Conservation (phyloP, 192 early-diverging fungal species). For the Kappamyces sp. region DNA sequence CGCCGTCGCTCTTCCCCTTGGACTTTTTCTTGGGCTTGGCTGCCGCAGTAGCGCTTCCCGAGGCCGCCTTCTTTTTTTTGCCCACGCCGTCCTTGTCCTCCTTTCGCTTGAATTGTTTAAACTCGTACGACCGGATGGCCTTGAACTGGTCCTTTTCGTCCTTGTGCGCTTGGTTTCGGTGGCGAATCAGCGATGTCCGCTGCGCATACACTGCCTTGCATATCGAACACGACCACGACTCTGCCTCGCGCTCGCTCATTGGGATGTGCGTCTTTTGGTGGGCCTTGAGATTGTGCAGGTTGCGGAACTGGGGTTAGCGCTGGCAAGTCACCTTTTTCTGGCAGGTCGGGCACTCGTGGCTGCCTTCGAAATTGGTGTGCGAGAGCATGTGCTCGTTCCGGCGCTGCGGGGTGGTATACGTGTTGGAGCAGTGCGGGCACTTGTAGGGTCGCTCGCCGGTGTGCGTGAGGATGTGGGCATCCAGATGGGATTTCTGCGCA, state of each 20-base stretch:
- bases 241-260: conserved; percentile 1
- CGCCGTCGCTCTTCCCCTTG: too few relatives aligned
- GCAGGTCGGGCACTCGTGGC: conserved; percentile 1
- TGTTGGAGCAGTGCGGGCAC: conserved; percentile 54
- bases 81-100: too few relatives aligned
- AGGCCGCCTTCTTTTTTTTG: too few relatives aligned
- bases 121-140: too few relatives aligned
- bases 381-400: conserved; percentile 5
- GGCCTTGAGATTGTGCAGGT: not conserved
- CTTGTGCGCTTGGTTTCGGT: not conserved
- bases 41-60: too few relatives aligned
- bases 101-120: too few relatives aligned
- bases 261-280: conserved; percentile 5
- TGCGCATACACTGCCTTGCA: conserved; percentile 1
- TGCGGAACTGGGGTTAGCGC: not conserved
- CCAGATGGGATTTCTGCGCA: conserved; percentile 58
- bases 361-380: conserved; percentile 1
- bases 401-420: conserved; percentile 44
- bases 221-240: not conserved
- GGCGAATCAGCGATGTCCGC: conserved; percentile 8
- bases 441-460: conserved; percentile 50
- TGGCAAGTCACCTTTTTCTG: conserved; percentile 9
- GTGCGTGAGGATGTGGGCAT: conserved; percentile 57
- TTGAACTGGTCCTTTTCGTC: too few relatives aligned
- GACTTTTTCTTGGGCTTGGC: too few relatives aligned